phyloP scores from a whole-genome alignment of 2,329 filamentous ascomycete genomes.

The Fusarium sp. region DNA sequence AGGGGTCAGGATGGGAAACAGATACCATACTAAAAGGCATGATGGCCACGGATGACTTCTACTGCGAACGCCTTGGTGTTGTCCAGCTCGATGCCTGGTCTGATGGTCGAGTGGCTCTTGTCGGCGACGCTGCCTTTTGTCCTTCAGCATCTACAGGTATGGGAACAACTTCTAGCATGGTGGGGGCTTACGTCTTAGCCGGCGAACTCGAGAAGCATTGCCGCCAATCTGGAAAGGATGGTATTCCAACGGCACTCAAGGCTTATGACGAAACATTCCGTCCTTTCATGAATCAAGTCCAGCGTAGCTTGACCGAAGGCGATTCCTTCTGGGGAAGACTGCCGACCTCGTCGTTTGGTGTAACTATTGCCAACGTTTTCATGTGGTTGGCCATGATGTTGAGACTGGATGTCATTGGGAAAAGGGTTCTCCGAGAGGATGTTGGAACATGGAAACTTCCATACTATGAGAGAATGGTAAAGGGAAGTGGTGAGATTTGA shows the following conservation, averaged over 20 bases:
- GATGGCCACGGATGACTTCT: background rate
- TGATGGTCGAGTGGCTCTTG: background rate
- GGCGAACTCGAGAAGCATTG: background rate
- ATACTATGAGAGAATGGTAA: background rate
- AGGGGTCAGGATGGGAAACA: background rate
- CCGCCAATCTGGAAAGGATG: background rate
- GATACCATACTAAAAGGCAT: background rate
- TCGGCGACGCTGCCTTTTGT: background rate
- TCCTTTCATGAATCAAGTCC: background rate
- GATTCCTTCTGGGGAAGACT: background rate
- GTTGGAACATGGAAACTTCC: background rate
- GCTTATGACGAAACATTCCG: background rate
- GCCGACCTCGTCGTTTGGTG: background rate
- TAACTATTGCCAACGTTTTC: background rate
- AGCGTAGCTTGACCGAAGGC: background rate
- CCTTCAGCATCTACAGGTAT: background rate
- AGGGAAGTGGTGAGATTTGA: background rate
- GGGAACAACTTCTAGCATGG: background rate
- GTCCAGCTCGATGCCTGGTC: background rate
- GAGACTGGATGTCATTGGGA: background rate
- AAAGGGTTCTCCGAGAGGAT: background rate
- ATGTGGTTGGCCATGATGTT: background rate
- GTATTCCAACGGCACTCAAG: background rate
- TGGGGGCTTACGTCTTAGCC: background rate
- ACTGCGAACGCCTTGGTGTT: background rate